These are phyloP conservation scores for Striga hermonthica DNA, from an alignment of 305 asterid genomes.

Conservation along the genomic window DNA sequence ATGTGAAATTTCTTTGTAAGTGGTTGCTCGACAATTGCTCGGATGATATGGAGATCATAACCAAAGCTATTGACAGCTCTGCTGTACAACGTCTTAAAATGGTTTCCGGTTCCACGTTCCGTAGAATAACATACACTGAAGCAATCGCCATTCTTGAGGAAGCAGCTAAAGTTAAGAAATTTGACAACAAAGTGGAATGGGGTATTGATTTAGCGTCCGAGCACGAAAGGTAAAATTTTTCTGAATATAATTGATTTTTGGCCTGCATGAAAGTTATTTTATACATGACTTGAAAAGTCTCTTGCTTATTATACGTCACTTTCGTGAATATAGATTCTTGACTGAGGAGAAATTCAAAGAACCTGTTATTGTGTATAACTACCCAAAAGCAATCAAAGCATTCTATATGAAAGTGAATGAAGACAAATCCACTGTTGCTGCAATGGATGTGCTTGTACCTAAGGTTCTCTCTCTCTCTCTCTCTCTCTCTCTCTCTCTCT, in stretches of 20 bases:
- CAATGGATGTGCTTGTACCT: slow-evolving; percentile 99
- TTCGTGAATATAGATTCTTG: slow-evolving; percentile 54
- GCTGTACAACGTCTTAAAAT: slow-evolving; percentile 70
- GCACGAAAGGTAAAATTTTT: slow-evolving; percentile 64
- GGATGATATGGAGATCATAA: slow-evolving; percentile 86
- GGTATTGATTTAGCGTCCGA: slow-evolving; percentile 96
- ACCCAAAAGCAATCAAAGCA: slow-evolving; percentile 88
- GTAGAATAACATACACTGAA: slow-evolving; percentile 72
- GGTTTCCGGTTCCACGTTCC: slow-evolving; percentile 74
- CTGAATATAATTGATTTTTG: not conserved
- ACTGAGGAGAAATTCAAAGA: slow-evolving; percentile 79
- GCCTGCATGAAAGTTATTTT: not conserved
- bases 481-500: no score
- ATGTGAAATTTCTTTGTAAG: slow-evolving; percentile 78
- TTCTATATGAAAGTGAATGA: slow-evolving; percentile 95
- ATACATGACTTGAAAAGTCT: not conserved
- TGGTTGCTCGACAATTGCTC: slow-evolving; percentile 90
- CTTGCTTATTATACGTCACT: not conserved
- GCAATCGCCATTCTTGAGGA: slow-evolving; percentile 76
- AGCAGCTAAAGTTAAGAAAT: slow-evolving; percentile 66
- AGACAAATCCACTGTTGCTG: slow-evolving; percentile 91
- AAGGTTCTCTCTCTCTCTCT: slow-evolving; percentile 43
- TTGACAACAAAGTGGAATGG: slow-evolving; percentile 91
- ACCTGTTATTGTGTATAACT: slow-evolving; percentile 92
- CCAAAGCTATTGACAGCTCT: slow-evolving; percentile 53